These are phyloP conservation scores for Kickxella alabastrina DNA, from an alignment of 192 early-diverging fungal genomes.

Conservation along the genomic window DNA sequence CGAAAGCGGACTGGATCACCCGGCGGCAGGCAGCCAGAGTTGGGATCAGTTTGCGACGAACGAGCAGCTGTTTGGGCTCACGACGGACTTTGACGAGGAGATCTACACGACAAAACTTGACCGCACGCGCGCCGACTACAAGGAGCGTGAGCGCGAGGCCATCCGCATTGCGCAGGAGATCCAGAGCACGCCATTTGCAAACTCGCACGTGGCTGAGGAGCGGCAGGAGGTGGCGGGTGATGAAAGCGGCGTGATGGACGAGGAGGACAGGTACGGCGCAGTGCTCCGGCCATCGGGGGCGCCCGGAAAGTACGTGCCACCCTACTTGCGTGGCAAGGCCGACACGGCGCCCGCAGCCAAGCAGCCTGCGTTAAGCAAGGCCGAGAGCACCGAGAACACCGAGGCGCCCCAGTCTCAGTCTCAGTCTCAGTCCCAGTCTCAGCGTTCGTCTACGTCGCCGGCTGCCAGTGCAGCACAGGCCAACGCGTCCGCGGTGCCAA, in stretches of 20 bases:
- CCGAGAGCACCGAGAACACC: background rate
- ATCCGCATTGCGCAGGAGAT: slow-evolving; percentile 88
- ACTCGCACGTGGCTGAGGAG: slow-evolving; percentile 90
- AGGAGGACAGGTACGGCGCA: slow-evolving; percentile 86
- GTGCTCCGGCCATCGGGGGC: slow-evolving; percentile 63
- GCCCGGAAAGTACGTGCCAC: slow-evolving; percentile 85
- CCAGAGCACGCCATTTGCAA: slow-evolving; percentile 64
- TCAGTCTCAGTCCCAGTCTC: background rate
- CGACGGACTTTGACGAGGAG: slow-evolving; percentile 93
- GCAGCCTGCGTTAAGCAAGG: background rate
- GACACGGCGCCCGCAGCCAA: slow-evolving; percentile 8
- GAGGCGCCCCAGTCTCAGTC: slow-evolving; percentile 1
- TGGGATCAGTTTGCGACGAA: slow-evolving; percentile 99
- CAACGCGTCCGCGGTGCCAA: slow-evolving; percentile 2
- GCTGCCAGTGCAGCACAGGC: background rate
- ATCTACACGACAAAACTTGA: slow-evolving; percentile 95
- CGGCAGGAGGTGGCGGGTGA: slow-evolving; percentile 60
- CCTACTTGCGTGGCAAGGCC: slow-evolving; percentile 60
- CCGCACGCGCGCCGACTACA: slow-evolving; percentile 75
- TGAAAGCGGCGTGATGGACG: slow-evolving; percentile 69
- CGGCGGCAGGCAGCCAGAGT: slow-evolving; percentile 6
- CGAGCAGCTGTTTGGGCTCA: slow-evolving; percentile 89
- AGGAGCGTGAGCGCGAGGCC: slow-evolving; percentile 83
- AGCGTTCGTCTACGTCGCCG: no score
- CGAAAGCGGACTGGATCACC: slow-evolving; percentile 18